phyloP scores from a whole-genome alignment of 441 rosid species.

The Corymbia calophylla region DNA sequence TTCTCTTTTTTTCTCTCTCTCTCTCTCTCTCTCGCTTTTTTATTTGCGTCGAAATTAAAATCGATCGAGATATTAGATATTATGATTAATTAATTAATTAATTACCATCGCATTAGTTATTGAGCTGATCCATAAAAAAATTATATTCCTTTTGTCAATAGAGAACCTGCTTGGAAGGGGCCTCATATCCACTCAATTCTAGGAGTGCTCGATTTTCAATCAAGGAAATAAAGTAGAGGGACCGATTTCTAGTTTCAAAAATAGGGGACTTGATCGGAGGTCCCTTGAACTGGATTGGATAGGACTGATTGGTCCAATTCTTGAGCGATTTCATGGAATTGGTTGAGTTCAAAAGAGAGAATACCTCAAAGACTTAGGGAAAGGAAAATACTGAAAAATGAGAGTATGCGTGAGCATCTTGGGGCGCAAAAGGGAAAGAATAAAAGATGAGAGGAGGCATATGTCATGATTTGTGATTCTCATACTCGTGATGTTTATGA shows the following conservation, averaged over 20 bases:
- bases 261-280: accelerated
- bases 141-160: not conserved
- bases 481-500: too few relatives aligned
- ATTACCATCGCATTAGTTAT: not conserved
- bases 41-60: not conserved
- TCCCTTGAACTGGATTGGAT: not conserved
- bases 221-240: accelerated
- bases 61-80: not conserved
- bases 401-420: not conserved
- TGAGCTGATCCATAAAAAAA: not conserved
- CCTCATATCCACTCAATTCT: not conserved
- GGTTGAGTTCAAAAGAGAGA: not conserved
- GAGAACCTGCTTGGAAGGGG: not conserved
- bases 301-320: too few relatives aligned
- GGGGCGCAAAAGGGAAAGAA: too few relatives aligned
- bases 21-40: too few relatives aligned
- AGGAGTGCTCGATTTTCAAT: too few relatives aligned
- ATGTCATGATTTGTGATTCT: too few relatives aligned
- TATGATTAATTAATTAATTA: not conserved
- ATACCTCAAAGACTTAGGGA: not conserved
- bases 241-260: accelerated
- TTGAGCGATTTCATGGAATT: too few relatives aligned
- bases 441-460: not conserved
- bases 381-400: not conserved
- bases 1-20: not conserved